A percentile compares a stretch with the other conserved stretches of the same genome.
phyloP scores from a whole-genome alignment of 108 stramenopile species.

The Cyclotella atomus region DNA sequence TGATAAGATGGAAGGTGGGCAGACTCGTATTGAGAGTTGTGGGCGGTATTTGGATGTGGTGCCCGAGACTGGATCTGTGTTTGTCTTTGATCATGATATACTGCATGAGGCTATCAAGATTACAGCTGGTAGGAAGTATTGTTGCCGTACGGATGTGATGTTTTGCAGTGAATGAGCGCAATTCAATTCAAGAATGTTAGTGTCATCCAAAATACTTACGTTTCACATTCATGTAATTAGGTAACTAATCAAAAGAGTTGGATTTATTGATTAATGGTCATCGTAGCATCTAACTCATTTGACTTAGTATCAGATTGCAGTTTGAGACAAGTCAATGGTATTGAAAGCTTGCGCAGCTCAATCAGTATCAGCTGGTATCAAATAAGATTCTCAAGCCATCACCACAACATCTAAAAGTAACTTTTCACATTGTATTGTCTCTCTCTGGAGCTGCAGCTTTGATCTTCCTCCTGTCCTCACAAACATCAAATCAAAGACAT shows the following conservation, averaged over 20 bases:
- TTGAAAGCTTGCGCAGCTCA: too few relatives aligned
- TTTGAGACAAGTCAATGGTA: too few relatives aligned
- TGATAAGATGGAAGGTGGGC: conserved; percentile 46
- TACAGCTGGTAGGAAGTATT: conserved; percentile 39
- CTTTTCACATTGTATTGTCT: too few relatives aligned
- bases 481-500: neutral
- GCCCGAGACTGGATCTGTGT: conserved; percentile 32
- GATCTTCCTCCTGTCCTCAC: neutral
- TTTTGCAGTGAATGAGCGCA: conserved; percentile 7
- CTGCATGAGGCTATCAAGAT: conserved; percentile 42
- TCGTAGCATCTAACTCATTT: too few relatives aligned
- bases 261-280: too few relatives aligned
- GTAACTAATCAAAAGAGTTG: too few relatives aligned
- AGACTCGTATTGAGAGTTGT: conserved; percentile 36
- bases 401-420: too few relatives aligned
- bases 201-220: too few relatives aligned
- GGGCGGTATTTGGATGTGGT: conserved; percentile 30
- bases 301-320: too few relatives aligned
- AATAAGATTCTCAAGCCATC: too few relatives aligned
- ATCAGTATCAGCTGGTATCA: too few relatives aligned
- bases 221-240: neutral
- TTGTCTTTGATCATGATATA: conserved; percentile 51
- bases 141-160: conserved; percentile 49
- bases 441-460: too few relatives aligned
- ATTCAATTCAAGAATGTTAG: neutral